Conservation (phyloP, 2,329 filamentous ascomycete genomes). For the Colletotrichum costaricense region DNA sequence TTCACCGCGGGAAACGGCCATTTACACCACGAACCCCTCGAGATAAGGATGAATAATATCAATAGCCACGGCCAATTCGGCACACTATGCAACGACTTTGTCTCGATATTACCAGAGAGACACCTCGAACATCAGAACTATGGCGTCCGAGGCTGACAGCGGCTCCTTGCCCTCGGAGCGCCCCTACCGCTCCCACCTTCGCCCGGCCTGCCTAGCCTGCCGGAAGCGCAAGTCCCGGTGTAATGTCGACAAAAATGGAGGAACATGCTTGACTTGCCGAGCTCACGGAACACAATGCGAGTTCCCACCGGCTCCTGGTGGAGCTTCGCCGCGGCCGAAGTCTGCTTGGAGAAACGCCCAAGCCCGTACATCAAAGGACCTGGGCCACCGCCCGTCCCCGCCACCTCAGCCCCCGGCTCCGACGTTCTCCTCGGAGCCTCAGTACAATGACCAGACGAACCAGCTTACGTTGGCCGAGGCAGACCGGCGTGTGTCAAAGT, state of each 20-base stretch:
- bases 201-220: constrained; percentile 70
- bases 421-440: constrained; percentile 2
- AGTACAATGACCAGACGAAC: background rate
- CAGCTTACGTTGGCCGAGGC: constrained; percentile 24
- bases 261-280: constrained; percentile 67
- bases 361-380: constrained; percentile 6
- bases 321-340: constrained; percentile 23
- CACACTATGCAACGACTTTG: background rate
- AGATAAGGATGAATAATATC: constrained; percentile 3
- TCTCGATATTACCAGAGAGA: too few relatives aligned
- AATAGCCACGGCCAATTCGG: constrained; percentile 8
- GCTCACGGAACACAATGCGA: constrained; percentile 68
- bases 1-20: background rate
- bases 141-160: constrained; percentile 13
- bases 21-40: background rate
- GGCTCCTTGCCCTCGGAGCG: constrained; percentile 43
- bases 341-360: constrained; percentile 9
- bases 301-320: constrained; percentile 51
- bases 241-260: constrained; percentile 64
- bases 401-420: background rate
- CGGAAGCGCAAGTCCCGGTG: constrained; percentile 71
- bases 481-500: constrained; percentile 38
- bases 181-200: constrained; percentile 71
- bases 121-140: background rate
- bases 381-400: background rate